Base-by-base conservation (phyloP, 176 grass and related monocot species). In the Oryza rufipogon region DNA sequence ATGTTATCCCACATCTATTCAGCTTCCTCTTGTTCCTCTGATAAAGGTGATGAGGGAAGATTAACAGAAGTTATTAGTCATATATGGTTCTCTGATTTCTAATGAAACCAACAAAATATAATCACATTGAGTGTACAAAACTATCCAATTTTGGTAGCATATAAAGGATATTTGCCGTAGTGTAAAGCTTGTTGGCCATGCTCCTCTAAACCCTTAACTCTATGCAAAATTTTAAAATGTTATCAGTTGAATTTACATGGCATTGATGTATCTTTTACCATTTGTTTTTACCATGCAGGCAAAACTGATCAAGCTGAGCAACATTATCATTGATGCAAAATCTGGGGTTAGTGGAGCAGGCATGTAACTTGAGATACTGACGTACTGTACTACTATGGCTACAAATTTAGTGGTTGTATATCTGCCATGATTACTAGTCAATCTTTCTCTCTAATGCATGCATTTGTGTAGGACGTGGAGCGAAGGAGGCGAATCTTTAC, bases 301-400 rank as follows among this genome's bases (percentile, higher is more conserved):
- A 75, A 87, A 90, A 71, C 74, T 96, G 48, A 91, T 99, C 83
- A 94, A 94, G 65, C 5, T 89, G 54, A 92, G 76, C 71, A 99
- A 96, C 88, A 96, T 99, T 77, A 99, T 95, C 69, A 92, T 99
- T 81, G 96, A 96, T 99, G 82, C 96, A 80, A 99, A 99, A 83
- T 99, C 93, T 78, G 93, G 93, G 52, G 96, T 96, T 47, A 96
- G 88, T 69, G 93, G 96, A 73, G 93, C 96, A 92, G 96, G 96
- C 94, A 72, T 3, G 80, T 64, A 79, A 60, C 64, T 25, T 41
- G 15, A 68, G 66, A 63, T 74, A 28, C 4, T 48, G 48, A 16
- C 48, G 3, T 56, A 20, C 52, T 56, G 7, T 2, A 48, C 49
- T 38, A 38, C 36, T 38, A 38, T 52, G 28, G 73, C 17, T 42